Base-by-base conservation (phyloP, 495 filamentous ascomycete species). In the Penicillium daleae region DNA sequence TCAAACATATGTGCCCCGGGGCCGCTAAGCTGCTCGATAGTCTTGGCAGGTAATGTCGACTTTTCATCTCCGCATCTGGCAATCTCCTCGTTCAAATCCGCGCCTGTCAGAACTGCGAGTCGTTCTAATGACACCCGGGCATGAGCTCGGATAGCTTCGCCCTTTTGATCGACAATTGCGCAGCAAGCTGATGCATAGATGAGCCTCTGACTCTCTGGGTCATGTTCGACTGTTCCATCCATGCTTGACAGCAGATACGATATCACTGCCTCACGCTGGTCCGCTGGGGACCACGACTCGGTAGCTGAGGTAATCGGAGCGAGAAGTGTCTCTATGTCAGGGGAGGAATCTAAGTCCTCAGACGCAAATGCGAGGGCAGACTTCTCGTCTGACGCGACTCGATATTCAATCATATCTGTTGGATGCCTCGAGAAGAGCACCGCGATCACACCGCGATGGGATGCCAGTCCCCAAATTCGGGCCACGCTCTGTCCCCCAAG, bases 391-490 rank as follows among this genome's bases (percentile, higher is more conserved):
- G 74, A 72, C 2, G 72, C 54, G 0, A 76, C 75, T 2, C 71
- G 72, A 63, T 86, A 86, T 55, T 85, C 80, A 32, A 86, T 61
- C 73, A 81, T 80, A 63, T 86, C 79, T 7, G 78, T 80, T 0
- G 84, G 82, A 61, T 86, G 82, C 55, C 77, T 55, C 2, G 78
- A 82, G 54, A 82, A 68, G 19, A 78, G 78, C 2, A 72, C 72
- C 1, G 78, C 81, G 37, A 77, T 63, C 3, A 78, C 65, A 37
- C 76, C 75, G 15, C 71, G 67, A 21, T 75, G 66, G 13, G 78
- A 75, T n/a, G 80, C 72, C 0, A 85, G 60, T 15, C 85, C 85
- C 83, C 84, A 85, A n/a, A 78, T 69, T 59, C 80, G 76, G 17
- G 74, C 70, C 13, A 76, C 53, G 7, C 73, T 71, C 49, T 82